Evolutionary conservation across 2,329 filamentous ascomycete genomes (phyloP), one percentile per base, ranked within the genome.

Genomic region (Sarocladium oryzae): DNA sequence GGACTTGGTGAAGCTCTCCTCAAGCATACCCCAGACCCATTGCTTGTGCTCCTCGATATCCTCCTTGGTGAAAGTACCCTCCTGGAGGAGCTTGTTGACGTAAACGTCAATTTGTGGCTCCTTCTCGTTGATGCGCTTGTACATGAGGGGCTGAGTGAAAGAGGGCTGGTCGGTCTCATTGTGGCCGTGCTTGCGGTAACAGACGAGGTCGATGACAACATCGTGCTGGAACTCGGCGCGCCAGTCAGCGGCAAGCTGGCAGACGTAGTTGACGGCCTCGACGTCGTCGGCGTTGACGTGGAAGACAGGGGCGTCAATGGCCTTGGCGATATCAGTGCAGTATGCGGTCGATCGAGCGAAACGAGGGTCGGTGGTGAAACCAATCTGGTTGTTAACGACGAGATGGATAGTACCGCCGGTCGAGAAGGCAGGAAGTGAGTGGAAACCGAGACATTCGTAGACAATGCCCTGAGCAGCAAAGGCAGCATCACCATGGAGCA

Each of bases 71-170:
- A 99, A 99, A 51, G 88, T 95, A 61, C 91, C 89, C 64, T 96
- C 91, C 56, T 89, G 78, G 38, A 96, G 77, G 51, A 99, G 84
- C 77, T 96, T 88, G 64, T 95, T 82, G 59, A 93, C 82, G 67
- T 99, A 99, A 63, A 89, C 88, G 66, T 95, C 86, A 54, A 99
- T 84, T 66, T 93, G 88, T 41, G 86, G 83, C 57, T 86, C 80
- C 69, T 97, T 89, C 54, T 85, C 79, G 60, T 84, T 81, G 66
- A 99, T 97, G 64, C 88, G 88, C 84, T 97, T 96, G 82, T 99
- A 99, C 93, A 99, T 99, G 60, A 96, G 76, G 36, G 93, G 93
- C 69, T 99, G 93, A n/a, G 93, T 99, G 78, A 99, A 99, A 36
- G 92, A 96, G 45, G 93, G 93, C 77, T 99, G 93, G 67, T 99